Evolutionary conservation across 1,139 yeast species (phyloP).

Genomic region (Casaregolazyma suthepensis): DNA sequence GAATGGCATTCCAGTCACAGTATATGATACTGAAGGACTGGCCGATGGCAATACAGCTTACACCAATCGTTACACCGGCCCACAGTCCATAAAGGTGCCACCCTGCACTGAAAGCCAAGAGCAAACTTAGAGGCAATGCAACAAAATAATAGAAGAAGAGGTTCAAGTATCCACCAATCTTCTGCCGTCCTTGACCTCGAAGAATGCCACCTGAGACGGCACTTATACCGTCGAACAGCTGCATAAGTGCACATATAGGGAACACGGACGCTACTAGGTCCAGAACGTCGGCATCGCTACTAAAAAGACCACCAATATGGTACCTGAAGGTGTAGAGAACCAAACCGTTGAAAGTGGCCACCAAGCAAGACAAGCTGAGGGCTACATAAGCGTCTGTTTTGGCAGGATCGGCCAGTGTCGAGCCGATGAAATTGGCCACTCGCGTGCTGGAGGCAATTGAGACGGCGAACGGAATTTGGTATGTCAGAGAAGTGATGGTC

Average conservation of each 20-base stretch:
- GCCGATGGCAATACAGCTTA: slow-evolving; percentile 58
- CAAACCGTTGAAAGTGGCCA: slow-evolving; percentile 53
- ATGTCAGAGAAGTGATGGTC: slow-evolving; percentile 70
- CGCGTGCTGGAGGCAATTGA: slow-evolving; percentile 84
- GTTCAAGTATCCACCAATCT: slow-evolving; percentile 74
- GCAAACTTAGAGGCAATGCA: slow-evolving; percentile 66
- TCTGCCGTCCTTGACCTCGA: slow-evolving; percentile 83
- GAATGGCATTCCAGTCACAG: slow-evolving; percentile 51
- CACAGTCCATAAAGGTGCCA: slow-evolving; percentile 67
- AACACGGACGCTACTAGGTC: slow-evolving; percentile 46
- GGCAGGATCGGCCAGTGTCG: slow-evolving; percentile 59
- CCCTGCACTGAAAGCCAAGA: slow-evolving; percentile 51
- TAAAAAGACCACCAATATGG: slow-evolving; percentile 59
- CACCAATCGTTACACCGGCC: slow-evolving; percentile 80
- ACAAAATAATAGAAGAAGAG: slow-evolving; percentile 64
- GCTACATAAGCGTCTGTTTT: slow-evolving; percentile 61
- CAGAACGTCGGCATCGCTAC: slow-evolving; percentile 63
- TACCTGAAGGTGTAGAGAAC: slow-evolving; percentile 47
- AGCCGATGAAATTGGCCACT: slow-evolving; percentile 84
- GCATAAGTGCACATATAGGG: slow-evolving; percentile 69
- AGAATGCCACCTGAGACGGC: slow-evolving; percentile 80
- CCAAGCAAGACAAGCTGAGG: slow-evolving; percentile 48
- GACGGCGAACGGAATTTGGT: slow-evolving; percentile 84
- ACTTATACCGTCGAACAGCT: slow-evolving; percentile 74
- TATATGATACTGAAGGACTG: slow-evolving; percentile 48